Evolutionary conservation across 208 protist species (phyloP), one percentile per base, ranked within the genome.

Genomic region (Spironucleus salmonicida): DNA sequence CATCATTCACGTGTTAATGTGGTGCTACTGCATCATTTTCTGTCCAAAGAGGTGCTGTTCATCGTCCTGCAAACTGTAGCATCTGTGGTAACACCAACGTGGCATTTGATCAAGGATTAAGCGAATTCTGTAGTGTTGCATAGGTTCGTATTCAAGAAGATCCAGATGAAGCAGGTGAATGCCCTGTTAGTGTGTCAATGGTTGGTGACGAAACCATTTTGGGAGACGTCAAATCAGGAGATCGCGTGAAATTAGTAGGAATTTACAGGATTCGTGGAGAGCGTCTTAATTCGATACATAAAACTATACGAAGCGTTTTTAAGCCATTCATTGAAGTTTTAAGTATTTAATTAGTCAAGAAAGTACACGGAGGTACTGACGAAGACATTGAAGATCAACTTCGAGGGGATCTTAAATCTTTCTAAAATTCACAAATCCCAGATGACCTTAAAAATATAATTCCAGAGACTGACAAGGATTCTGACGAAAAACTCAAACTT

Each of bases 181-280:
- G 95, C 32, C 97, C 97, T 23, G 87, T 94, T 62, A 95, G 93
- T 0, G 92, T 98, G 7, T 90, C 86, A 15, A 69, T 98, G 1
- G 89, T 93, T 13, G 87, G 90, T 7, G 98, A 93, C 81, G 90
- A 93, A 42, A 82, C 84, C 38, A 81, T 97, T 57, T 92, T 98
- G n/a, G 94, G 98, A 76, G 76, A 83, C 15, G 86, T 90, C 7
- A 90, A 91, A 64, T 93, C 95, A 0, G 95, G 95, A 58, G 95
- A 98, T 76, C 90, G 93, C 0, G 85, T 99, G 0, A 85, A 95
- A 23, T 86, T 98, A 26, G 98, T 94, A 0, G 96, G 96, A 42
- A 92, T 99, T 57, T 98, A 94, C 81, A 86, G 93, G 34, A 90
- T 93, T 0, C 80, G 82, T 26, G 88, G 91, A 7, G 84, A 93